A percentile compares a stretch with the other conserved stretches of the same genome.
phyloP scores from a whole-genome alignment of 805 yeast genomes.

The Wickerhamiella dianesei region DNA sequence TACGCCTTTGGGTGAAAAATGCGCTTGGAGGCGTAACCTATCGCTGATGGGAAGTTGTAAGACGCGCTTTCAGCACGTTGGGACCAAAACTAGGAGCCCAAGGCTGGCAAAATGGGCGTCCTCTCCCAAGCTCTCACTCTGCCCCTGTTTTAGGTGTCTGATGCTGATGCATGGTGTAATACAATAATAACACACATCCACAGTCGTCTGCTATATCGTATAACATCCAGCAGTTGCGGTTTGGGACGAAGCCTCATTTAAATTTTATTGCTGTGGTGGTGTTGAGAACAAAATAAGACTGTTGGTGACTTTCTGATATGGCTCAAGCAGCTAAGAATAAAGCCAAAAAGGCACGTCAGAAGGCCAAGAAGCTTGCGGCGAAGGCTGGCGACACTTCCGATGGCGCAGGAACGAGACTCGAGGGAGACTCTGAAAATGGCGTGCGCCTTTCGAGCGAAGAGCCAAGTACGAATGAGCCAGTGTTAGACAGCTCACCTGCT shows the following conservation, averaged over 20 bases:
- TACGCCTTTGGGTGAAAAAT: not conserved
- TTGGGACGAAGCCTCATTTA: too few relatives aligned
- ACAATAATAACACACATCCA: not conserved
- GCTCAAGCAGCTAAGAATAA: conserved; percentile 3
- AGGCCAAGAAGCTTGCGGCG: conserved; percentile 3
- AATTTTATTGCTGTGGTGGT: too few relatives aligned
- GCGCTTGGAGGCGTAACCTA: not conserved
- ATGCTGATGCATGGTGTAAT: not conserved
- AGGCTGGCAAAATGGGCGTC: too few relatives aligned
- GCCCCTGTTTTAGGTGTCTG: not conserved
- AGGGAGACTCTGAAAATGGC: not conserved
- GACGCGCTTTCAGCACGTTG: too few relatives aligned
- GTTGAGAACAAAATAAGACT: too few relatives aligned
- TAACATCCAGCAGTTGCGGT: not conserved
- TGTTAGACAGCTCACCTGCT: too few relatives aligned
- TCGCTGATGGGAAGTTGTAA: too few relatives aligned
- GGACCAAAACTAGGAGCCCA: too few relatives aligned
- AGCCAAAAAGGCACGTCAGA: conserved; percentile 3
- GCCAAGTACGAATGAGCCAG: too few relatives aligned
- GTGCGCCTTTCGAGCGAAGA: too few relatives aligned
- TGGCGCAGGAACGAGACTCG: conserved; percentile 1
- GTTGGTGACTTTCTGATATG: not conserved
- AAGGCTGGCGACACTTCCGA: conserved; percentile 3
- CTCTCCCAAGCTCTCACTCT: too few relatives aligned
- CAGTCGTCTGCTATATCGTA: too few relatives aligned